Conservation (phyloP, 192 early-diverging fungal genomes). For the Backusella luteola region DNA sequence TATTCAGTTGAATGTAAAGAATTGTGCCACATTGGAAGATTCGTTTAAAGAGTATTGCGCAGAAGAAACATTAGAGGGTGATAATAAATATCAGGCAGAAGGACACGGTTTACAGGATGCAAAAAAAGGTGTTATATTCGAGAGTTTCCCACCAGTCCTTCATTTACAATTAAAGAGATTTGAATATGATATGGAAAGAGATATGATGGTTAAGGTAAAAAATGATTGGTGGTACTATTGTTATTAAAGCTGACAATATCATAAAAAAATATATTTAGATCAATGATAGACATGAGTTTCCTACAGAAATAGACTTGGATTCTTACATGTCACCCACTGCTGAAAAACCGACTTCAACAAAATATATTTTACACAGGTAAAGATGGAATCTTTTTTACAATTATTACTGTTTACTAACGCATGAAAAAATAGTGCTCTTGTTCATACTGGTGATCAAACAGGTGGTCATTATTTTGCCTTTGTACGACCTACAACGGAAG, state of each 20-base stretch:
- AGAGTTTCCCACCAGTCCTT: conserved; percentile 90
- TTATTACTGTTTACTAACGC: not conserved
- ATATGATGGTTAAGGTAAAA: conserved; percentile 66
- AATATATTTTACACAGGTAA: conserved; percentile 75
- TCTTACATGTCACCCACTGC: conserved; percentile 70
- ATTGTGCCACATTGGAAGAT: conserved; percentile 77
- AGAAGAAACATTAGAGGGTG: conserved; percentile 91
- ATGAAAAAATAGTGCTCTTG: conserved; percentile 63
- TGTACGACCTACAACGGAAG: conserved; percentile 73
- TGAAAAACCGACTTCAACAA: conserved; percentile 59
- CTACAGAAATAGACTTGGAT: conserved; percentile 76
- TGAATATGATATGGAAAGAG: conserved; percentile 94
- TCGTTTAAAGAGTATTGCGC: conserved; percentile 90
- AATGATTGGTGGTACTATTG: not conserved
- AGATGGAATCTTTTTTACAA: not conserved
- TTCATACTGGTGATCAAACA: conserved; percentile 90
- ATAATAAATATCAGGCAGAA: conserved; percentile 94
- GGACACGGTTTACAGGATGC: conserved; percentile 93
- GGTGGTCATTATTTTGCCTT: conserved; percentile 96
- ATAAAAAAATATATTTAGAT: conserved; percentile 41
- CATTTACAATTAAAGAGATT: conserved; percentile 97
- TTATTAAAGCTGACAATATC: not conserved
- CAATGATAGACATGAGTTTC: conserved; percentile 97
- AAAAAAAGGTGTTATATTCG: conserved; percentile 96
- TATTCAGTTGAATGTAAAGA: conserved; percentile 97